Evolutionary conservation across 108 stramenopile genomes (phyloP), one percentile per base, ranked within the genome.

Genomic region (Skeletonema potamos): DNA sequence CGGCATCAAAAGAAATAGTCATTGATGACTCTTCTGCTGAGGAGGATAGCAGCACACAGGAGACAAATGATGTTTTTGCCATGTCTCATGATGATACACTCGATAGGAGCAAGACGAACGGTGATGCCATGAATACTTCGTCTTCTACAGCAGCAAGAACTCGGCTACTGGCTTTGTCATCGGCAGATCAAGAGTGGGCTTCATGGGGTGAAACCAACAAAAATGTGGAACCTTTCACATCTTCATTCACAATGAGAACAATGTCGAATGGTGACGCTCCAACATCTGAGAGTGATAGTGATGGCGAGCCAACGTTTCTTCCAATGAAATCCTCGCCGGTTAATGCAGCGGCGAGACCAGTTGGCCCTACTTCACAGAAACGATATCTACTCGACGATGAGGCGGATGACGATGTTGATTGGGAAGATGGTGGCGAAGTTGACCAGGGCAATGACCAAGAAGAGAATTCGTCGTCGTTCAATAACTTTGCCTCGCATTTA

Each of bases 341-440:
- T 39, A 15, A 39, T 48, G 20, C 18, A 20, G 20, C 17, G 46
- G 20, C 20, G 46, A 6, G 20, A 48, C 46, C 18, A 22, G 20
- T 48, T 20, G 20, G 18, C 20, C 22, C 20, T 51, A 22, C 22
- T 18, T 51, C 48, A 5, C 48, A 51, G 22, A 17, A 18, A 8
- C 1, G 0, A 51, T 22, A 7, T 51, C 48, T 22, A 24, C 8
- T 24, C 17, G 59, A 71, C 37, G 66, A 65, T 36, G 63, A 66
- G 11, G 63, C 69, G 6, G 79, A 83, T n/a, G 82, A 79, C 32
- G 79, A 81, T 36, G 66, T 86, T 58, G 82, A 81, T 41, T 85
- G 85, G 86, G 86, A 86, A 74, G 88, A 86, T 60, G 84, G 85
- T 48, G 46, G 10, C n/a, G 44, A 58, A 36, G 32, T 33, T 15